Base-by-base conservation (phyloP, 495 filamentous ascomycete species). In the Apodospora peruviana region DNA sequence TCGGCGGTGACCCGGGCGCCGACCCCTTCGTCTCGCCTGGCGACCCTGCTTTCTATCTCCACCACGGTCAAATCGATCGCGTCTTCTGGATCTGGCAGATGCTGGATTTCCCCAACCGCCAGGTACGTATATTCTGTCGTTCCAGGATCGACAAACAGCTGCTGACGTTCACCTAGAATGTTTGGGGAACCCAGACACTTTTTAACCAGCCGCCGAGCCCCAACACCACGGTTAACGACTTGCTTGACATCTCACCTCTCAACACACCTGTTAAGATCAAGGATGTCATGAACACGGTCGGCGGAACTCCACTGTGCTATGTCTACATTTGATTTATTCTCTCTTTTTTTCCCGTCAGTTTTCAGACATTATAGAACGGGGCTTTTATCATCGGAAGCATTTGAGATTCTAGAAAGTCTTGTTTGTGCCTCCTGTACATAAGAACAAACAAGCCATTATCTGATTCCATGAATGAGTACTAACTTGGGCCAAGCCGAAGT, bases 71-170 rank as follows among this genome's bases (percentile, higher is more conserved):
- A 74, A 68, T 88, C 43, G 85, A 88, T 60, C 79, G 81, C 14
- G 43, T 80, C 3, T 88, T 76, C 70, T 84, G 81, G 77, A 80
- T 82, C 21, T 88, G 86, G 85, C 84, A 88, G 67, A 77, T 71
- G 41, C 56, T 77, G 44, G 75, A 87, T 53, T 59, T 68, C 18
- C 42, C 54, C 44, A 65, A 68, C 18, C 67, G 81, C 37, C 56
- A 57, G 32, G 48, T 56, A 40, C 59, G 55, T 37, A 55, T 3
- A 8, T 18, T 2, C 20, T 19, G 2, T 16, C 19, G n/a, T 2
- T 34, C 9, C 29, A 34, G 9, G 1, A n/a, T 34, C 8, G 38
- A 45, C 4, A 29, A 45, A 27, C n/a, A n/a, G n/a, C n/a, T n/a
- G n/a, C n/a, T n/a, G n/a, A n/a, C n/a, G n/a, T n/a, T n/a, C n/a